phyloP scores from a whole-genome alignment of 148 eudicot species.

The Rheum nobile region DNA sequence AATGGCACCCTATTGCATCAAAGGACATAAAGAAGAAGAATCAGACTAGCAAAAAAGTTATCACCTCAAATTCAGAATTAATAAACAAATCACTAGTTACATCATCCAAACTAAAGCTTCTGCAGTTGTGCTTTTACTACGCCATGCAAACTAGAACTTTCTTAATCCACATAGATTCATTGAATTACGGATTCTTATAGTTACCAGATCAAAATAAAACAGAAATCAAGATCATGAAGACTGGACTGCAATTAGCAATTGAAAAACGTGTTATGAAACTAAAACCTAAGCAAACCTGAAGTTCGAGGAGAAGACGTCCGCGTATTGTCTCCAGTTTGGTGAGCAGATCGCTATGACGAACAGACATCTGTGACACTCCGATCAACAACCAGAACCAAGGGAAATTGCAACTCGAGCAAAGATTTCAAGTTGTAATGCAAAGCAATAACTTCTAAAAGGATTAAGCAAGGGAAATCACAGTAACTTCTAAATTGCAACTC shows the following conservation, averaged over 20 bases:
- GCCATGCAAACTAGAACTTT: no score
- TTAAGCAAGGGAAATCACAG: no score
- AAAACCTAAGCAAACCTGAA: constrained; percentile 38
- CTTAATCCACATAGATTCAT: neutral
- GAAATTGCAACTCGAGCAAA: neutral
- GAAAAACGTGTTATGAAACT: neutral
- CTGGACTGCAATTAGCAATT: neutral
- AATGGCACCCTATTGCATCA: constrained; percentile 87
- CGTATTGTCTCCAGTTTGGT: constrained; percentile 48
- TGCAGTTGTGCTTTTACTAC: no score
- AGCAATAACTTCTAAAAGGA: neutral
- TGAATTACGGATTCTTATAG: neutral
- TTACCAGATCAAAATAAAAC: neutral
- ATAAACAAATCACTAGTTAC: no score
- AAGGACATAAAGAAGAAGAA: neutral
- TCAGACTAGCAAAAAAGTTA: neutral
- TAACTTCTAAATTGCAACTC: no score
- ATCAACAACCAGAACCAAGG: neutral
- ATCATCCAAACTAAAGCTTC: no score
- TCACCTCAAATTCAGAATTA: no score
- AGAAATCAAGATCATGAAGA: neutral
- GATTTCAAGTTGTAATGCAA: neutral
- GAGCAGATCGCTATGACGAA: constrained; percentile 21
- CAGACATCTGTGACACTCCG: constrained; percentile 11
- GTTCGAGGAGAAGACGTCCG: constrained; percentile 44